Conservation (phyloP, 176 grass and related monocot species). For the Oryza coarctata region DNA sequence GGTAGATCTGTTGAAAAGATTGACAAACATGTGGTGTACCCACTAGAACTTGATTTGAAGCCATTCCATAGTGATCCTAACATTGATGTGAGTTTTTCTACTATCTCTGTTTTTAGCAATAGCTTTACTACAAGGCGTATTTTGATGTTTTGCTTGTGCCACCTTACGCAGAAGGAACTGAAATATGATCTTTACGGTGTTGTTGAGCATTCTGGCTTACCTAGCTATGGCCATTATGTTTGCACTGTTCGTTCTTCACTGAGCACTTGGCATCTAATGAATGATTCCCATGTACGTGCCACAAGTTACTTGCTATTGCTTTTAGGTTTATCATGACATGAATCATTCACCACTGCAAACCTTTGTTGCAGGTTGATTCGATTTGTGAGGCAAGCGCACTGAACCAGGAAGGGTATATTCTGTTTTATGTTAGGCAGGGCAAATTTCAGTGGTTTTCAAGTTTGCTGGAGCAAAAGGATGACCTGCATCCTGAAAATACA, state of each 20-base stretch:
- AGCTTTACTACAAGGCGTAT: conserved; percentile 3
- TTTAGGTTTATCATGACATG: not conserved
- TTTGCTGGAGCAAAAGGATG: conserved; percentile 53
- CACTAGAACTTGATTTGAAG: conserved; percentile 73
- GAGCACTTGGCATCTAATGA: conserved; percentile 63
- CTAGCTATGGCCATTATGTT: conserved; percentile 76
- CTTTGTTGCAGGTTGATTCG: conserved; percentile 54
- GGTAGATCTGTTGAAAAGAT: conserved; percentile 63
- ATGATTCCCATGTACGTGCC: conserved; percentile 66
- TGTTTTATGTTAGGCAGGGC: conserved; percentile 84
- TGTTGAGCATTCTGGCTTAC: conserved; percentile 68
- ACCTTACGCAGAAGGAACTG: conserved; percentile 47
- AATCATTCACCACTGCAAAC: conserved; percentile 23
- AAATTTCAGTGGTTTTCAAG: conserved; percentile 78
- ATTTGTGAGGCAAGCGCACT: conserved; percentile 54
- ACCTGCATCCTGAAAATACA: not conserved
- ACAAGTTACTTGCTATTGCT: conserved; percentile 17
- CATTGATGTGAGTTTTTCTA: conserved; percentile 29
- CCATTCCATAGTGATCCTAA: conserved; percentile 51
- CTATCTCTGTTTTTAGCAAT: conserved; percentile 3
- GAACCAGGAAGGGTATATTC: conserved; percentile 73
- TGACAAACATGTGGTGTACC: conserved; percentile 64
- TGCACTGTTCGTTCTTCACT: conserved; percentile 77
- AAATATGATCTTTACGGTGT: conserved; percentile 90
- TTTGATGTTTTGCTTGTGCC: conserved; percentile 23